Percentiles rank a stretch among this genome's conserved stretches.
Evolutionary conservation across 2,329 filamentous ascomycete species (phyloP).

Genomic region (Colletotrichum magnum): DNA sequence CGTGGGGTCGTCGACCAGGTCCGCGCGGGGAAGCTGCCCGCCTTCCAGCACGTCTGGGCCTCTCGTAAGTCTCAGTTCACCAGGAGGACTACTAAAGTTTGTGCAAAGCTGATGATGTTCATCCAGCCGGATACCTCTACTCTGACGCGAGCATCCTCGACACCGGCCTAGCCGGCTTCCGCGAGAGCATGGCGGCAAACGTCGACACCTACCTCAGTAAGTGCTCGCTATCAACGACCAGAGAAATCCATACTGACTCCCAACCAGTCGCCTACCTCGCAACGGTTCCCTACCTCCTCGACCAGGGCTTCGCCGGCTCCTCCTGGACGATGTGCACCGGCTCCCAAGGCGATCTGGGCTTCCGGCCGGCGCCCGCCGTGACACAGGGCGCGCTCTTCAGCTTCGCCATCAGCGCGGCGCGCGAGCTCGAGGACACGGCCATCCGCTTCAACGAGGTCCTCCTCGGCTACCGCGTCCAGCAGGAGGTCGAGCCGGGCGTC

Average conservation of each 20-base stretch:
- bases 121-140: conserved; percentile 46
- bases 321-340: conserved; percentile 54
- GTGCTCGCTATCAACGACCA: neutral
- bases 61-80: conserved; percentile 44
- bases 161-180: conserved; percentile 43
- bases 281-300: conserved; percentile 51
- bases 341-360: conserved; percentile 45
- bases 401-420: conserved; percentile 48
- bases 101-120: neutral
- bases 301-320: conserved; percentile 41
- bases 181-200: conserved; percentile 42
- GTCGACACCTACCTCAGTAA: conserved; percentile 52
- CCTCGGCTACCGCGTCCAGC: conserved; percentile 49
- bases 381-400: conserved; percentile 55
- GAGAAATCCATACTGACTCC: neutral
- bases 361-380: conserved; percentile 45
- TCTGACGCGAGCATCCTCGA: conserved; percentile 42
- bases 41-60: conserved; percentile 55
- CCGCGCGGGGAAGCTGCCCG: conserved; percentile 48
- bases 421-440: conserved; percentile 48
- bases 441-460: conserved; percentile 57
- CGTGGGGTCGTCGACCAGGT: conserved; percentile 51
- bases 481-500: conserved; percentile 40
- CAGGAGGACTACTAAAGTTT: neutral
- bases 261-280: conserved; percentile 48